phyloP scores from a whole-genome alignment of 345 rosid genomes.

The Lenwebbia sp. region DNA sequence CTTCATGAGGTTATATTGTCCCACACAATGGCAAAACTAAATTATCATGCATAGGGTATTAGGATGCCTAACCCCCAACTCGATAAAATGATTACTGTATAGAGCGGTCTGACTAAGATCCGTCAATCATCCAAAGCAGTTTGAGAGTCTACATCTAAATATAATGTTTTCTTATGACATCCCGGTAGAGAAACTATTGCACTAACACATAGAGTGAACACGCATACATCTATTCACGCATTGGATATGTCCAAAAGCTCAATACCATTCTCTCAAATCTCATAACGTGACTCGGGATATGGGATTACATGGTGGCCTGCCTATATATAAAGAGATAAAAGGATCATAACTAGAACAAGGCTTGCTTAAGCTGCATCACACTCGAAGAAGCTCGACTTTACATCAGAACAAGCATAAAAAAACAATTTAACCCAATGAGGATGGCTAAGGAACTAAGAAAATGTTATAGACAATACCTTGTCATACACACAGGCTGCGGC shows the following conservation, averaged over 20 bases:
- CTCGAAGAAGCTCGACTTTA: background rate
- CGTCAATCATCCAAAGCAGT: background rate
- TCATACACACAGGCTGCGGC: constrained; percentile 39
- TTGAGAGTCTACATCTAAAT: background rate
- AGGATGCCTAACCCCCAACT: background rate
- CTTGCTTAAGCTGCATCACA: background rate
- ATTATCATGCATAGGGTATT: background rate
- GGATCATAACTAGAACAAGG: background rate
- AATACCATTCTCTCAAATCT: background rate
- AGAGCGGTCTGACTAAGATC: background rate
- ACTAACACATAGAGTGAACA: background rate
- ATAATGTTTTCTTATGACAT: background rate
- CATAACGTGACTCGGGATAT: background rate
- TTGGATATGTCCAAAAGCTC: background rate
- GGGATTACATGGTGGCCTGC: background rate
- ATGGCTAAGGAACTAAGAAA: background rate
- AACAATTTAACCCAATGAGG: background rate
- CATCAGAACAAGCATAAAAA: background rate
- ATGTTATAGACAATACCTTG: constrained; percentile 25
- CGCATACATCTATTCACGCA: background rate
- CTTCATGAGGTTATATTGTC: background rate
- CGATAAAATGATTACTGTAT: background rate
- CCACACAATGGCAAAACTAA: background rate
- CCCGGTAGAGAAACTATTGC: background rate
- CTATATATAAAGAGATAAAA: background rate